Evolutionary conservation across 2,329 filamentous ascomycete genomes (phyloP), one percentile per base, ranked within the genome.

Genomic region (Chrysoporthe deuterocubensis): DNA sequence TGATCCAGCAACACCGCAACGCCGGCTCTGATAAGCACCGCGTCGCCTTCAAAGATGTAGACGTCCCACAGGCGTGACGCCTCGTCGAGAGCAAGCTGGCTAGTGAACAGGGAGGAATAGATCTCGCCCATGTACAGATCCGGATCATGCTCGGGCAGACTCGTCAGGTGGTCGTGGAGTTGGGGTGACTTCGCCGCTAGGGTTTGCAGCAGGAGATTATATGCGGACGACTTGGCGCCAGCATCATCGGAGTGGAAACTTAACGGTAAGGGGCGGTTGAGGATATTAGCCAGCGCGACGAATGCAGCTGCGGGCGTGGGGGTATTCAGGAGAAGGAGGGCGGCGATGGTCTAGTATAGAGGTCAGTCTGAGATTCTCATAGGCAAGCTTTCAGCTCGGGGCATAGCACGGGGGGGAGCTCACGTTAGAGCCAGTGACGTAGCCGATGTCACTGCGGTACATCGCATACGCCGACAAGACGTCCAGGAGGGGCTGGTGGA

Each of bases 371-470:
- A 60, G 16, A 2, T 21, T 13, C 9, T 5, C 26, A 37, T 6
- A 13, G 9, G 18, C 8, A 9, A 21, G n/a, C 37, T 2, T 40
- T 9, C 37, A 40, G 37, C 9, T 40, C 9, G 37, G 13, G 18
- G 43, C 37, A 43, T 2, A 11, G 9, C 21, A 59, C 18, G 18
- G 2, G 42, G 62, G 61, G 68, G n/a, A 40, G 84, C 90, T 83
- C 78, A 92, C 89, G 75, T 93, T 92, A 72, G 90, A 92, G 65
- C 92, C 91, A 70, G 85, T 84, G 67, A 92, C 85, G 74, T 93
- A 94, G 70, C 92, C 91, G 74, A 95, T 91, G 75, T 96, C 92
- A 72, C 89, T 90, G 69, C 92, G 86, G 78, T 96, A 96, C 87
- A 93, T 91, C 65, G 89, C 85, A 78, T 95, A 95, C 7, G 92